phyloP scores from a whole-genome alignment of 805 yeast species.

The Ogataea pilisensis region DNA sequence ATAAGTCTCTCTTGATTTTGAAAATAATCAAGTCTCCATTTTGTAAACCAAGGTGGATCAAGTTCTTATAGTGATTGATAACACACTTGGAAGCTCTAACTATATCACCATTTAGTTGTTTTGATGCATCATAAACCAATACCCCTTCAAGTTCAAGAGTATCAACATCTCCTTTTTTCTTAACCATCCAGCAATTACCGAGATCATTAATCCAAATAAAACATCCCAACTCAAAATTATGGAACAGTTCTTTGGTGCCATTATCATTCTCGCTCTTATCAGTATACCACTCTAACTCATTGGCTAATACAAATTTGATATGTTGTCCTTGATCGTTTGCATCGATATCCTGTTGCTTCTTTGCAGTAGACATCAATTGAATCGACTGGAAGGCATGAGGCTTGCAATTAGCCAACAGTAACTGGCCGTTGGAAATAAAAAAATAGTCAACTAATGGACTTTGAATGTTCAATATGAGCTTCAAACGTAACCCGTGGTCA shows the following conservation, averaged over 20 bases:
- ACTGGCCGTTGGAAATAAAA: slow-evolving; percentile 21
- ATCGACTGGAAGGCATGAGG: slow-evolving; percentile 35
- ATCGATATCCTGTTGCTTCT: slow-evolving; percentile 14
- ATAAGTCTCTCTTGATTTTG: slow-evolving; percentile 33
- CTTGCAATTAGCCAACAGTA: slow-evolving; percentile 27
- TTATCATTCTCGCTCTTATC: slow-evolving; percentile 12
- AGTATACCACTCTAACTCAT: slow-evolving; percentile 32
- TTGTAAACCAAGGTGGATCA: slow-evolving; percentile 36
- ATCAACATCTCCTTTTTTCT: slow-evolving; percentile 8
- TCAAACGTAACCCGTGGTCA: slow-evolving; percentile 31
- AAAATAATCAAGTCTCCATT: slow-evolving; percentile 35
- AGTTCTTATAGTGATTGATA: slow-evolving; percentile 38
- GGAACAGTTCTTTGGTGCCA: slow-evolving; percentile 13
- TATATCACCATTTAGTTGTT: not conserved
- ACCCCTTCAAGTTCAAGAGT: slow-evolving; percentile 21
- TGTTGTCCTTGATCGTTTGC: slow-evolving; percentile 21
- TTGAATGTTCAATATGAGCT: slow-evolving; percentile 32
- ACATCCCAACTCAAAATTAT: slow-evolving; percentile 22
- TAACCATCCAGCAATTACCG: slow-evolving; percentile 30
- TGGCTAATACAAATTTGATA: slow-evolving; percentile 26
- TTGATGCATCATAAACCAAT: slow-evolving; percentile 16
- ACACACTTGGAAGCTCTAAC: slow-evolving; percentile 24
- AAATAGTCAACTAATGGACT: slow-evolving; percentile 29
- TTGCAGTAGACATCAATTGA: slow-evolving; percentile 16
- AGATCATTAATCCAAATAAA: slow-evolving; percentile 29